Conservation (phyloP, 139 green algal genomes). For the Tetraselmis chui region DNA sequence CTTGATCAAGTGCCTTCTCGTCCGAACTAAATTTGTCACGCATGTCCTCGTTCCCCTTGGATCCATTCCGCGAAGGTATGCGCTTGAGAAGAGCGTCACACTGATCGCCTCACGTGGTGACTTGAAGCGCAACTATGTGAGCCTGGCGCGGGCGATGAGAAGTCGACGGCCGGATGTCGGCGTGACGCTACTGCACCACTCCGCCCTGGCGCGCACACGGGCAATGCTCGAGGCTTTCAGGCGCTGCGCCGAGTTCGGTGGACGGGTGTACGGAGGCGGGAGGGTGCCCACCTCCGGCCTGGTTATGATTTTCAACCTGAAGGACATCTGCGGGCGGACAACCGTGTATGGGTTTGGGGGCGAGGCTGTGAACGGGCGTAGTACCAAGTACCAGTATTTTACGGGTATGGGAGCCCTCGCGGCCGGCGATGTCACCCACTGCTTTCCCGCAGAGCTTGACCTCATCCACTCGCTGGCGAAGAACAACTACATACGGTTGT, state of each 20-base stretch:
- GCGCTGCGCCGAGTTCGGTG: background rate
- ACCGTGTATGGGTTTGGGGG: background rate
- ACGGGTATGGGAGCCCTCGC: background rate
- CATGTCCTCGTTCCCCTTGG: background rate
- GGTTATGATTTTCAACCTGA: background rate
- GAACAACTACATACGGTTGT: background rate
- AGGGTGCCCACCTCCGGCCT: background rate
- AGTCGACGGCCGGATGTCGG: background rate
- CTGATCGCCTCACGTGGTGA: background rate
- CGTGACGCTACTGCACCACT: background rate
- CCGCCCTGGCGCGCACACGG: background rate
- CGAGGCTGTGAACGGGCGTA: background rate
- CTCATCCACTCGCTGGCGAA: background rate
- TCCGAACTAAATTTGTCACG: background rate
- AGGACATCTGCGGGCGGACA: background rate
- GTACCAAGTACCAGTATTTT: background rate
- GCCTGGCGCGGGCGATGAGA: background rate
- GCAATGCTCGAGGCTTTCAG: background rate
- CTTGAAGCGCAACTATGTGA: background rate
- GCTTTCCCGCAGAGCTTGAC: background rate
- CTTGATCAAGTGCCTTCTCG: background rate
- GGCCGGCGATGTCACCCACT: background rate
- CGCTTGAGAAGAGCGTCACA: background rate
- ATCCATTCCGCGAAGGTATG: background rate
- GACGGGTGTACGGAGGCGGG: background rate